Percentiles rank a stretch among this genome's conserved stretches.
Conservation (phyloP, 2,329 filamentous ascomycete species). For the Dactylella cylindrospora region DNA sequence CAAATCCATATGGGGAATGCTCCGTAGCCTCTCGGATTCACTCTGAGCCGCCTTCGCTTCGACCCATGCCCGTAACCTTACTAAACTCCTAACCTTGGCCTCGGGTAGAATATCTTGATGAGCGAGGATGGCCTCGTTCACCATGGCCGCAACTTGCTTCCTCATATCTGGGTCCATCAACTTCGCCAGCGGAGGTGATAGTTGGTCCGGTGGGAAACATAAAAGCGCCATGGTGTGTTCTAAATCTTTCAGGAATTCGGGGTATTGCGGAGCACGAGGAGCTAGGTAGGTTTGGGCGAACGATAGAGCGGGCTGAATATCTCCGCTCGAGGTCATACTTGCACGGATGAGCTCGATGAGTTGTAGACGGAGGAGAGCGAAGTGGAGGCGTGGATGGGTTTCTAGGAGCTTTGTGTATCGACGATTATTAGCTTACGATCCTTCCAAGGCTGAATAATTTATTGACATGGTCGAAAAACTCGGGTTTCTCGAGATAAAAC, state of each 20-base stretch:
- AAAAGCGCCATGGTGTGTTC: slow-evolving; percentile 91
- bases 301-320: slow-evolving; percentile 76
- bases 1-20: slow-evolving; percentile 46
- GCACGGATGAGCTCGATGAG: slow-evolving; percentile 87
- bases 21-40: slow-evolving; percentile 46
- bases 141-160: slow-evolving; percentile 77
- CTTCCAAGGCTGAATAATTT: slow-evolving; percentile 39
- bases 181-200: slow-evolving; percentile 72
- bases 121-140: slow-evolving; percentile 83
- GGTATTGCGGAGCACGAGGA: slow-evolving; percentile 78
- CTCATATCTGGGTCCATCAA: slow-evolving; percentile 78
- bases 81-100: slow-evolving; percentile 76
- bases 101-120: slow-evolving; percentile 73
- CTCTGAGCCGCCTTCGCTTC: slow-evolving; percentile 62
- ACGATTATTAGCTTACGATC: slow-evolving; percentile 10
- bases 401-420: slow-evolving; percentile 73
- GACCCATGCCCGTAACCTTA: slow-evolving; percentile 81
- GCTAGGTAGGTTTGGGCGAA: slow-evolving; percentile 88
- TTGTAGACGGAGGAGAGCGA: slow-evolving; percentile 84
- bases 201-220: slow-evolving; percentile 78
- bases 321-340: slow-evolving; percentile 65
- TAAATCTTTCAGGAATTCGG: slow-evolving; percentile 78
- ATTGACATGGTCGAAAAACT: slow-evolving; percentile 46
- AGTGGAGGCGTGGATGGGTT: slow-evolving; percentile 77
- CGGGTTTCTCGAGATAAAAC: slow-evolving; percentile 49